Evolutionary conservation across 805 yeast genomes (phyloP).

Genomic region (Ogataea saltuana): DNA sequence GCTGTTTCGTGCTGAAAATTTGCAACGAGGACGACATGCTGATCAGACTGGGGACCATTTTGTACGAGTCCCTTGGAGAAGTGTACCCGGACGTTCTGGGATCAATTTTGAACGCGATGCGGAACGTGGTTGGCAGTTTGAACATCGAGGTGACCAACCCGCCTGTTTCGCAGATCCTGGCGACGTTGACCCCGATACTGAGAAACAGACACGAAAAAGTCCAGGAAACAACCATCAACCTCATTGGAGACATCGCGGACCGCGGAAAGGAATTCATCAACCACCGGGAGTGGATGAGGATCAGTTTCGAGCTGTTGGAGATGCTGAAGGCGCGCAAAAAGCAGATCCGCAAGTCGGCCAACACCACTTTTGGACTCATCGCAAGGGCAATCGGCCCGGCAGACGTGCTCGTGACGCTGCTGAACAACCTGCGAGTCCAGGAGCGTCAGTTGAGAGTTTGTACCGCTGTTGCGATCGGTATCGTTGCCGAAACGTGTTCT

Average conservation of each 20-base stretch:
- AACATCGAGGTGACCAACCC: conserved; percentile 71
- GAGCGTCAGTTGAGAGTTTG: conserved; percentile 96
- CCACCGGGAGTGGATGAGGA: conserved; percentile 97
- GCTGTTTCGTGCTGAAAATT: conserved; percentile 64
- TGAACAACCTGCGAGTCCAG: conserved; percentile 85
- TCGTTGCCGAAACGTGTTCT: conserved; percentile 89
- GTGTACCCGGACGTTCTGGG: conserved; percentile 93
- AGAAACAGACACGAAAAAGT: conserved; percentile 89
- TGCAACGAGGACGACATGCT: conserved; percentile 67
- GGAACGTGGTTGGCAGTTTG: conserved; percentile 58
- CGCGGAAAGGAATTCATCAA: conserved; percentile 78
- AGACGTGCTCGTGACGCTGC: conserved; percentile 80
- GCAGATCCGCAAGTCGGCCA: conserved; percentile 79
- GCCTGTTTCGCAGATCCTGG: conserved; percentile 76
- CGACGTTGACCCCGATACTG: conserved; percentile 88
- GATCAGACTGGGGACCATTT: conserved; percentile 66
- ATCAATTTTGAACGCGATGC: conserved; percentile 72
- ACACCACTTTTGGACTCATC: conserved; percentile 85
- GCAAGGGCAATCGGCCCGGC: conserved; percentile 95
- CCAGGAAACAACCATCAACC: conserved; percentile 74
- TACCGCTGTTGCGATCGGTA: conserved; percentile 97
- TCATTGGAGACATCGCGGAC: conserved; percentile 81
- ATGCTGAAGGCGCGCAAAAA: conserved; percentile 81
- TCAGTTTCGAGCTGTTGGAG: conserved; percentile 86
- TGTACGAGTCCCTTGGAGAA: conserved; percentile 92